These are phyloP conservation scores for Lagerstroemia speciosa DNA, from an alignment of 345 rosid species.

Conservation along the genomic window DNA sequence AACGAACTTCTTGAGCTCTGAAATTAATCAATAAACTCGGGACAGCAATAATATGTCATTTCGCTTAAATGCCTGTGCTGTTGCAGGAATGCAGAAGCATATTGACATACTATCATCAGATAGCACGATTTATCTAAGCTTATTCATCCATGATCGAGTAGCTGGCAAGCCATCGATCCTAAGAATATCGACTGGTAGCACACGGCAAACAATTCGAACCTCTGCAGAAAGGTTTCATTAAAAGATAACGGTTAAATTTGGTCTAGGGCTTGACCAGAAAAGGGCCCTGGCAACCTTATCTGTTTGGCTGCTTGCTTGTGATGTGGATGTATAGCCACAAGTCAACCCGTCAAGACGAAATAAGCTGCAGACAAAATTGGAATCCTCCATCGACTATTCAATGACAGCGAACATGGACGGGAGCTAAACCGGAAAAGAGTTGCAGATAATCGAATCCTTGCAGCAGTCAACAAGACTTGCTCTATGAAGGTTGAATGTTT, in stretches of 20 bases:
- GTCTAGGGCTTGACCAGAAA: not conserved
- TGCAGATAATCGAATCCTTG: not conserved
- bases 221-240: too few relatives aligned
- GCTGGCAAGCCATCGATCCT: not conserved
- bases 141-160: not conserved
- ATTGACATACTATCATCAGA: not conserved
- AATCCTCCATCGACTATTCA: not conserved
- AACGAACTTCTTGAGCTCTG: too few relatives aligned
- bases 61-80: too few relatives aligned
- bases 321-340: not conserved
- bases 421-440: not conserved
- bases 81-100: too few relatives aligned
- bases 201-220: not conserved
- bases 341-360: not conserved
- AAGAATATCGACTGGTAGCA: not conserved
- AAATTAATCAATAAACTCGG: too few relatives aligned
- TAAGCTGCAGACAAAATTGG: not conserved
- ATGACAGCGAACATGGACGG: not conserved
- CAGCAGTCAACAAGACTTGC: not conserved
- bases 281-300: not conserved
- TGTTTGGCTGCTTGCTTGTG: not conserved
- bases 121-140: not conserved
- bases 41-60: too few relatives aligned
- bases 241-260: not conserved
- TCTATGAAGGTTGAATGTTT: not conserved